Evolutionary conservation across 148 eudicot species (phyloP).

Genomic region (Euryodendron excelsum): DNA sequence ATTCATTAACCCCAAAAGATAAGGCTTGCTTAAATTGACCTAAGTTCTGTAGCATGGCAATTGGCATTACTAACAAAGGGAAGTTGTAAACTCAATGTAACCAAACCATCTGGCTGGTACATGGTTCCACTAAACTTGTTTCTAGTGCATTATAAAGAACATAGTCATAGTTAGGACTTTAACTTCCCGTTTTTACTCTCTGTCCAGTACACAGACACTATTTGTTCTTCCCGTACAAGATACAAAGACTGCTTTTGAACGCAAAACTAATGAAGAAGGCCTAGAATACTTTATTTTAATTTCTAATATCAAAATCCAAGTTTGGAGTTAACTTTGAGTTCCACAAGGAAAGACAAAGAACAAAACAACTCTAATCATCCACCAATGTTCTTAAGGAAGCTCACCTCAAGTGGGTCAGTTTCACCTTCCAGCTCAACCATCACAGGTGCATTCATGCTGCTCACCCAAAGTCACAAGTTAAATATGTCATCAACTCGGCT

Average conservation of each 20-base stretch:
- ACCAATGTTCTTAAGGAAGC: neutral
- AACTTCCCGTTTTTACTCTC: neutral
- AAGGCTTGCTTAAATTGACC: neutral
- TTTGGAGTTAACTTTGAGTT: neutral
- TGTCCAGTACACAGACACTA: neutral
- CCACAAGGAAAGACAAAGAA: neutral
- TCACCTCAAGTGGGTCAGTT: constrained; percentile 66
- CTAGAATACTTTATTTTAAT: neutral
- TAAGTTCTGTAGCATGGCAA: neutral
- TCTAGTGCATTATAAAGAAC: neutral
- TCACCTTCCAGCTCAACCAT: constrained; percentile 73
- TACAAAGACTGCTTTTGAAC: neutral
- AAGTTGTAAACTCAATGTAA: neutral
- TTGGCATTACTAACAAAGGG: neutral
- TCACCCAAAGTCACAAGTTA: neutral
- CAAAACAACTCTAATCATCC: neutral
- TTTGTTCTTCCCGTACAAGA: neutral
- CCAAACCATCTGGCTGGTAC: neutral
- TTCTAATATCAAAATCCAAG: neutral
- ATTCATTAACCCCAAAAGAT: neutral
- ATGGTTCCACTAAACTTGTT: neutral
- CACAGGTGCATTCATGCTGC: constrained; percentile 74
- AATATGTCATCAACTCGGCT: neutral
- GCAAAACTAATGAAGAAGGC: neutral
- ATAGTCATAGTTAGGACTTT: neutral